These are phyloP conservation scores for Rhytidiadelphus loreus DNA, from an alignment of 225 moss, liverwort and hornwort species.

Conservation along the genomic window DNA sequence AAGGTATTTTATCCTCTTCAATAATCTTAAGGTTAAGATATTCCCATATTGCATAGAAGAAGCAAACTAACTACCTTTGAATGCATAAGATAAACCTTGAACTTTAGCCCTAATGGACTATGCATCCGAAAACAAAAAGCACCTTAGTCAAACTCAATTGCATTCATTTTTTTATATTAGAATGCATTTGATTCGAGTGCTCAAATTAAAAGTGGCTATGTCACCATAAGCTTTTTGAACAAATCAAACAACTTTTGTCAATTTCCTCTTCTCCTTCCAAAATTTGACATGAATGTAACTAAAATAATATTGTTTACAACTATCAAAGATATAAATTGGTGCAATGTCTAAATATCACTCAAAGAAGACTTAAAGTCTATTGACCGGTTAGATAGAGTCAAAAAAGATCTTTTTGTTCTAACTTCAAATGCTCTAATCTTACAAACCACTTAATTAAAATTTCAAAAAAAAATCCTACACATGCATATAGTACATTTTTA, in stretches of 20 bases:
- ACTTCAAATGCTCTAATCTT: no score
- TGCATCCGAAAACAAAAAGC: not conserved
- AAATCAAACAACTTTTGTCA: not conserved
- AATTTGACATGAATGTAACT: not conserved
- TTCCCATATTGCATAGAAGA: not conserved
- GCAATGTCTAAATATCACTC: accelerated
- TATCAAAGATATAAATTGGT: not conserved
- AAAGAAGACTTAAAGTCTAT: not conserved
- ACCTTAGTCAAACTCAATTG: not conserved
- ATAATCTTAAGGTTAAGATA: not conserved
- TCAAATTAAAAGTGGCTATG: not conserved
- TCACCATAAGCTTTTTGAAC: no score
- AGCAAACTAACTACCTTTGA: not conserved
- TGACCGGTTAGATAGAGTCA: accelerated
- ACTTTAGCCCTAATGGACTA: not conserved
- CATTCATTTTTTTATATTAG: not conserved
- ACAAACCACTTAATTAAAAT: no score
- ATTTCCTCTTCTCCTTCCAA: not conserved
- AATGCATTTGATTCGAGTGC: not conserved
- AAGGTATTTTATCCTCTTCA: not conserved
- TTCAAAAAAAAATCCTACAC: no score
- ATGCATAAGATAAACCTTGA: not conserved
- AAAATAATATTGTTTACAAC: not conserved
- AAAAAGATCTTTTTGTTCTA: no score
- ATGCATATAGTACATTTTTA: no score